These are phyloP conservation scores for Blepharisma stoltei DNA, from an alignment of 73 alveolate species.

Conservation along the genomic window DNA sequence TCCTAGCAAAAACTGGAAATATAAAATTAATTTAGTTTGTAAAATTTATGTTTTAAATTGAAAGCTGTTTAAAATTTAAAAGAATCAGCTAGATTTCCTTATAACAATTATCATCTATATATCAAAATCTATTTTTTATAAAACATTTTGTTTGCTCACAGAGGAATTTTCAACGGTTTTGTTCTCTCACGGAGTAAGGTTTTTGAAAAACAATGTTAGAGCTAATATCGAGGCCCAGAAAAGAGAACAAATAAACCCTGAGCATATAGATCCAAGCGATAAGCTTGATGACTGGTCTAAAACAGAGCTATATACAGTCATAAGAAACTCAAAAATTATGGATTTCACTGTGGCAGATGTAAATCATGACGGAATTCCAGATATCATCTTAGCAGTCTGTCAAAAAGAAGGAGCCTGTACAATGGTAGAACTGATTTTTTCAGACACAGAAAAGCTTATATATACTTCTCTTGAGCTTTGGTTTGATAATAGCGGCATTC, in stretches of 20 bases:
- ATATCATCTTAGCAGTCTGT: neutral
- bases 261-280: neutral
- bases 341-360: slow-evolving; percentile 13
- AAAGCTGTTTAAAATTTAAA: too few species aligned
- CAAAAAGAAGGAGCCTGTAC: neutral
- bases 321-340: neutral
- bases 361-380: slow-evolving; percentile 27
- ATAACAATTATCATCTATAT: too few species aligned
- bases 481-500: slow-evolving; percentile 6
- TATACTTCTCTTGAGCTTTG: neutral
- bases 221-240: neutral
- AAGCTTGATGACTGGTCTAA: slow-evolving; percentile 29
- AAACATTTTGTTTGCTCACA: too few species aligned
- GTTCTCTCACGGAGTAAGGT: too few species aligned
- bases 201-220: slow-evolving; percentile 14
- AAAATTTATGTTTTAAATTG: too few species aligned
- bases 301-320: neutral
- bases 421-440: neutral
- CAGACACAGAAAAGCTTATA: neutral
- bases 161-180: too few species aligned
- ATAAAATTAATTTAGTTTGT: too few species aligned
- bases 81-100: too few species aligned
- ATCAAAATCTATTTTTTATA: too few species aligned
- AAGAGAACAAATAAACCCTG: slow-evolving; percentile 24
- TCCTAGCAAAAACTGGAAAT: too few species aligned